Percentiles rank a stretch among this genome's conserved stretches.
These are phyloP conservation scores for Botryotinia calthae DNA, from an alignment of 2,329 filamentous ascomycete genomes.

Conservation along the genomic window DNA sequence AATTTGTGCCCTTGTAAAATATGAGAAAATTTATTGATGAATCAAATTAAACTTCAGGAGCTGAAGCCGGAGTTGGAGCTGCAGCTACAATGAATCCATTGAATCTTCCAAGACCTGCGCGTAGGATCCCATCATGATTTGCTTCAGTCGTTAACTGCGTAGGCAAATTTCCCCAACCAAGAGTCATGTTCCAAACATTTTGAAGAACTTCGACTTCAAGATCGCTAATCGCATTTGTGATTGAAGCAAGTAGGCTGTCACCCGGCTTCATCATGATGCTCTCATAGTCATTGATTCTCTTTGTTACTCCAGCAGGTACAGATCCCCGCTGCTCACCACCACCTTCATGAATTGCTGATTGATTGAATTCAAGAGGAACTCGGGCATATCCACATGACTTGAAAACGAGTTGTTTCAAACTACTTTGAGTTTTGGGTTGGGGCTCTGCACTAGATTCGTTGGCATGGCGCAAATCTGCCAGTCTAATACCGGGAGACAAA, in stretches of 20 bases:
- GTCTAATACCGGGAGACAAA: constrained; percentile 48
- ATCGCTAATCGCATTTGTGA: constrained; percentile 33
- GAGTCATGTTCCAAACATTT: constrained; percentile 33
- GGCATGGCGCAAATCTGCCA: constrained; percentile 43
- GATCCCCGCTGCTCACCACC: constrained; percentile 7
- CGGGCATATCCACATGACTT: constrained; percentile 37
- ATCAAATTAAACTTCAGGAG: not conserved
- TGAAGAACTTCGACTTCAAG: constrained; percentile 30
- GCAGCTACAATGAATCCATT: constrained; percentile 31
- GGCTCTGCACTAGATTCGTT: constrained; percentile 38
- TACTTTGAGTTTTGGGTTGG: constrained; percentile 24
- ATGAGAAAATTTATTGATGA: not conserved
- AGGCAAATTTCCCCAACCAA: constrained; percentile 29
- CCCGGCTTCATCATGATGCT: constrained; percentile 36
- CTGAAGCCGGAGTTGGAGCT: not conserved
- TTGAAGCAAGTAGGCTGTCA: constrained; percentile 30
- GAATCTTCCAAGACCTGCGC: constrained; percentile 35
- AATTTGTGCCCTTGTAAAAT: not conserved
- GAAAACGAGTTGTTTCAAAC: constrained; percentile 33
- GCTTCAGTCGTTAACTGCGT: constrained; percentile 21
- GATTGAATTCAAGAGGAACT: constrained; percentile 37
- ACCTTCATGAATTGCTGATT: constrained; percentile 27
- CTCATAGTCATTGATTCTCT: constrained; percentile 33
- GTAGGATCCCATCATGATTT: constrained; percentile 30
- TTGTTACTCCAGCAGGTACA: constrained; percentile 26